Evolutionary conservation across 2,329 filamentous ascomycete species (phyloP), one percentile per base, ranked within the genome.

Genomic region (Aspergillus melleus): DNA sequence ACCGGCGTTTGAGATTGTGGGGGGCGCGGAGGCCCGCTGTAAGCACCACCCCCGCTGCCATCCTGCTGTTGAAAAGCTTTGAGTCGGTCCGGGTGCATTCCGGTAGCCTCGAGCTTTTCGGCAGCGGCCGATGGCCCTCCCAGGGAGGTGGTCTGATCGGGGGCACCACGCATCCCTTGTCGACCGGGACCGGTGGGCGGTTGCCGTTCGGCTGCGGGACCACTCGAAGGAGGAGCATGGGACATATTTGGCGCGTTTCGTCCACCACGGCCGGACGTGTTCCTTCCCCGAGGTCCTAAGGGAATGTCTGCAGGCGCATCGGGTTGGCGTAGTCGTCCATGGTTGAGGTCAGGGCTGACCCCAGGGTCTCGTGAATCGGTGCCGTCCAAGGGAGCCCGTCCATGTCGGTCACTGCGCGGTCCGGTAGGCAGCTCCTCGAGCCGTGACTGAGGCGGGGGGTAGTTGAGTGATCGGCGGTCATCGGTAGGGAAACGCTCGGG

Each of bases 11-110:
- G 65, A 22, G 71, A 67, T 39, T 64, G 55, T 50, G 64, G 73
- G 49, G 66, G 61, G 55, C 63, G 68, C 53, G 55, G 59, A 54
- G 49, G 61, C 53, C 57, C 65, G n/a, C 53, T 63, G 53, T 65
- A 64, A n/a, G 49, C 44, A 39, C 66, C 61, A 29, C 26, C 26
- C 6, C 26, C 26, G 8, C 26, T 29, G 26, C 66, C 66, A 2
- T 64, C 62, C 60, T 73, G 73, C 52, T 72, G 68, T 59, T 76
- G 75, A 36, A 80, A 74, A 42, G 78, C 76, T 46, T 77, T 79
- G 50, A 84, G 70, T 42, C 84, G 79, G 66, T 84, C 84, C 11
- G 83, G 83, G 67, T 86, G 83, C 50, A 86, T 79, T 32, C 82
- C 81, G 22, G 75, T 71, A 16, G 75, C 70, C 39, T 80, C 77